Conservation (phyloP, 164 flowering plant species). For the Annona squamosa region DNA sequence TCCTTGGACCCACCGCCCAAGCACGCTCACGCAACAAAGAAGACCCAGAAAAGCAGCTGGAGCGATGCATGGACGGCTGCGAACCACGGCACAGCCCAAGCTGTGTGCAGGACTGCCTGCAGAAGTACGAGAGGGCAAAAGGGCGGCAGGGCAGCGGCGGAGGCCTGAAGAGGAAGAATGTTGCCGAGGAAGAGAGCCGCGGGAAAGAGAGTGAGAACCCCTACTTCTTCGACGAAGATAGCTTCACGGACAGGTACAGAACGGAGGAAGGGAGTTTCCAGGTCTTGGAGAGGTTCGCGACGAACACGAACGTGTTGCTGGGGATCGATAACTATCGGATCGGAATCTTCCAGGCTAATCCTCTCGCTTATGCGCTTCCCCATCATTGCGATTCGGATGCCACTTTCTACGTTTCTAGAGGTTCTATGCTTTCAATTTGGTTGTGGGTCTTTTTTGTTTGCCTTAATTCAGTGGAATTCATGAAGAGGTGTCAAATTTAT, state of each 20-base stretch:
- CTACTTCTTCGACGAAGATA: slow-evolving; percentile 2
- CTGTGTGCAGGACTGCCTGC: slow-evolving; percentile 2
- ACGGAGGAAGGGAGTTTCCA: slow-evolving; percentile 5
- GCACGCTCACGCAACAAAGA: background rate
- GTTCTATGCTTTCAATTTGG: background rate
- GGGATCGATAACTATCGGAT: slow-evolving; percentile 11
- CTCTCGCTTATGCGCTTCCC: slow-evolving; percentile 5
- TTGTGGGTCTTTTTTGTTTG: background rate
- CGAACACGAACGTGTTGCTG: background rate
- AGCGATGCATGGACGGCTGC: background rate
- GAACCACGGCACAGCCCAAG: background rate
- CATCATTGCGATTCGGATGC: slow-evolving; percentile 13
- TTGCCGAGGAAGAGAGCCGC: background rate
- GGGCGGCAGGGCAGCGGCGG: background rate
- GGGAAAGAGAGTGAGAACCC: background rate
- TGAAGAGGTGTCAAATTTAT: background rate
- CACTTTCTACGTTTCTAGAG: slow-evolving; percentile 1
- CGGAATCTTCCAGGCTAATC: slow-evolving; percentile 5
- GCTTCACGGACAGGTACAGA: background rate
- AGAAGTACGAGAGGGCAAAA: background rate
- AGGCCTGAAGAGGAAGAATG: background rate
- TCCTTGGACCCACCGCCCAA: background rate
- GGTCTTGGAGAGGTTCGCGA: slow-evolving; percentile 4
- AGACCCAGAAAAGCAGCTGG: background rate
- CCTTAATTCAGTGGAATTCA: background rate